Evolutionary conservation across 192 early-diverging fungal genomes (phyloP), one percentile per base, ranked within the genome.

Genomic region (Geranomyces variabilis): DNA sequence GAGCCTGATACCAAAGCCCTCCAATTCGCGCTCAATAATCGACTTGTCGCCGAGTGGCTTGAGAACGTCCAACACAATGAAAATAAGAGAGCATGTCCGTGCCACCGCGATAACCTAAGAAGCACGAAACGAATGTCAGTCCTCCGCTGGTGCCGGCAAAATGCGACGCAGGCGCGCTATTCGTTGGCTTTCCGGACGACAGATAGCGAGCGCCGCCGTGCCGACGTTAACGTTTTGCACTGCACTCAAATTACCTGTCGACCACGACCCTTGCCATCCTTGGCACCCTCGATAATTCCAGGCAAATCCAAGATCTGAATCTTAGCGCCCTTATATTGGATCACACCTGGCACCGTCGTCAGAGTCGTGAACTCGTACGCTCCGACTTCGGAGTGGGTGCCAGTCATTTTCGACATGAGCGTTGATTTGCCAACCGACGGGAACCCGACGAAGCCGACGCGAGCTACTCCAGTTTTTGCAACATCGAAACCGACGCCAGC

Each of bases 301-400:
- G 95, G 95, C 77, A 99, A 86, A 92, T 99, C 97, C 41, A 99
- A 89, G 78, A 99, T 95, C 85, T 99, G 97, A 80, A 99, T 88
- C 80, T 99, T 97, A 7, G 97, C 97, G 61, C 96, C 97, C 81
- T 97, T 97, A 79, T 97, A 96, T 70, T 95, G 91, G 63, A 88
- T 87, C 24, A 96, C 89, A 76, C 96, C 96, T n/a, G 96, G 96
- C 19, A 99, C 94, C 10, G 96, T 97, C 19, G 96, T 97, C 56
- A 99, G 83, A n/a, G 97, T 99, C 61, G 97, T 99, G 84, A 99
- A 99, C 80, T 99, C 97, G 70, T 97, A 95, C 34, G 91, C 93
- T 73, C 91, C 95, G 59, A 96, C 94, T 85, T 96, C 97, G 55
- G 94, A 96, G 80, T 93, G 90, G 22, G 94, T 96, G 61, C 96